Evolutionary conservation across 257 asterid species (phyloP), one percentile per base, ranked within the genome.

Genomic region (Petrea volubilis): DNA sequence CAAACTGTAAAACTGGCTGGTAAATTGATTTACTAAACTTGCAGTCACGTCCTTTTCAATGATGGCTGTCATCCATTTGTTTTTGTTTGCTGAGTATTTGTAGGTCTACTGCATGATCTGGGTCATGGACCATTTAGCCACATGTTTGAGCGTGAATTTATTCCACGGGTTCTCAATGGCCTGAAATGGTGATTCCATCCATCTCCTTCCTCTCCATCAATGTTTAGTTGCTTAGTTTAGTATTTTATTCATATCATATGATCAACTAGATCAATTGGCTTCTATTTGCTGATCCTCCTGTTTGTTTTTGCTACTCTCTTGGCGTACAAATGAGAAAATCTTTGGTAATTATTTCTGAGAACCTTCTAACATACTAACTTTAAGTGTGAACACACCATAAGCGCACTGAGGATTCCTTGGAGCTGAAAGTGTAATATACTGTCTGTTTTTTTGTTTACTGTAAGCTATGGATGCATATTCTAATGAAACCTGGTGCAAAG

Each of bases 121-220:
- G 98, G 98, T 56, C 98, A 93, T 76, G 98, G 98, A 63, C 98
- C 98, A 73, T 92, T 90, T 82, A 92, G 97, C 84, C 98, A 92
- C 84, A 83, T 73, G 87, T 92, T 92, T 84, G 97, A 92, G 83
- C 87, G 80, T 51, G 95, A 79, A 75, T 88, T 92, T 78, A 80
- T 90, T 74, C 96, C 97, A 9, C 78, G 81, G 77, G 93, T 90
- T 74, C 71, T 31, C 60, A 55, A 60, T 55, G 92, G 80, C 73
- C 51, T 47, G 59, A 81, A 85, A 76, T 92, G 98, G 97, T 88
- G 64, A 82, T 66, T 77, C 23, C 51, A 59, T 25, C 7, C 12
- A 12, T 15, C 27, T 29, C 34, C 14, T 4, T 15, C 59, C 60
- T 44, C 38, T 21, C 15, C 41, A 18, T 49, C 17, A 64, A 51